phyloP scores from a whole-genome alignment of 1,284 basidiomycete species.

The Cystobasidiaceae sp. region DNA sequence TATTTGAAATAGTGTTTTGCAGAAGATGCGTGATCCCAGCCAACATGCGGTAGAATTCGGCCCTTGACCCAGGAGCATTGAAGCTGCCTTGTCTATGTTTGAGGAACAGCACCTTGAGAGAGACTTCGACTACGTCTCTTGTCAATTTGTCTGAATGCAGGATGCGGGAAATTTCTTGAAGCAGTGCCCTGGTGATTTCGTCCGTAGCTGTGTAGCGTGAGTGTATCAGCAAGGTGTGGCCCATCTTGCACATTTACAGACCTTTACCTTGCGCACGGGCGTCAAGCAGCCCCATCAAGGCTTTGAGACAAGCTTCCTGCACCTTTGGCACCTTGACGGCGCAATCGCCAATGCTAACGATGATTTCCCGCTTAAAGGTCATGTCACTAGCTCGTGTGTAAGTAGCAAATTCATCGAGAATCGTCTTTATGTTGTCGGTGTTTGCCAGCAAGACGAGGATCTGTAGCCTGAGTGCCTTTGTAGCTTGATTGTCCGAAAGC shows the following conservation, averaged over 20 bases:
- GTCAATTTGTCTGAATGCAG: not conserved
- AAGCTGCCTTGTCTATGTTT: slow-evolving; percentile 53
- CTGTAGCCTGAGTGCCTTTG: slow-evolving; percentile 63
- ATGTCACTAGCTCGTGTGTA: slow-evolving; percentile 70
- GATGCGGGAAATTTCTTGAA: not conserved
- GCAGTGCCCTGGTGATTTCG: not conserved
- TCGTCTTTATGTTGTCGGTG: slow-evolving; percentile 60
- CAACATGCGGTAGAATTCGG: slow-evolving; percentile 82
- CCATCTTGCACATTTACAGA: not conserved
- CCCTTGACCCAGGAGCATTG: slow-evolving; percentile 66
- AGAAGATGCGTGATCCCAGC: slow-evolving; percentile 66
- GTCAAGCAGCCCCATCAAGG: slow-evolving; percentile 10
- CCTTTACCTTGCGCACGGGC: not conserved
- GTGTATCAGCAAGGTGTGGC: not conserved
- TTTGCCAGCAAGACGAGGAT: slow-evolving; percentile 63
- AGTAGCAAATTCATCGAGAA: slow-evolving; percentile 69
- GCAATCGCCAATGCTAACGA: slow-evolving; percentile 70
- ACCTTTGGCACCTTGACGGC: slow-evolving; percentile 64
- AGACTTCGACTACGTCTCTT: not conserved
- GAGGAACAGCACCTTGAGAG: not conserved
- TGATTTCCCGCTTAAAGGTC: slow-evolving; percentile 62
- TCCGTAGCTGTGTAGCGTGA: not conserved
- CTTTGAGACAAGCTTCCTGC: slow-evolving; percentile 59
- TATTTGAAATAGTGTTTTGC: slow-evolving; percentile 43
- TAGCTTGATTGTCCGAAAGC: slow-evolving; percentile 58